phyloP scores from a whole-genome alignment of 2,329 filamentous ascomycete genomes.

The Aspergillus tubingensis region DNA sequence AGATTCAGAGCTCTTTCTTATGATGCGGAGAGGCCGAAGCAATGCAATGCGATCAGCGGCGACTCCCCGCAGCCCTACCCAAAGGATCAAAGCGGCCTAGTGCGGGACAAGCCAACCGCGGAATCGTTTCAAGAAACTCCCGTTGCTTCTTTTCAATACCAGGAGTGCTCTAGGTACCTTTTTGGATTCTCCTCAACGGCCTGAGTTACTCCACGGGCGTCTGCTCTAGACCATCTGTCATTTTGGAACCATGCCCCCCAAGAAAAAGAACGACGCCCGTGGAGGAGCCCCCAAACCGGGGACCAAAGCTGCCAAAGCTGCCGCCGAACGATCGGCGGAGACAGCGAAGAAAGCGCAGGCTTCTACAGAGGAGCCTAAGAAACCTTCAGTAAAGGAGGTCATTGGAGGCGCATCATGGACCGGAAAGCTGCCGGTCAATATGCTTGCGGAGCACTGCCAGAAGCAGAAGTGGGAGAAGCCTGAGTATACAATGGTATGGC shows the following conservation, averaged over 20 bases:
- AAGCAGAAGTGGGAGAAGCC: conserved; percentile 95
- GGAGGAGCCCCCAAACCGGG: conserved; percentile 41
- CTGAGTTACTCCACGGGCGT: conserved; percentile 27
- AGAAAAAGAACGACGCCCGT: conserved; percentile 43
- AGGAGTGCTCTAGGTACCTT: neutral
- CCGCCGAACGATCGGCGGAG: conserved; percentile 35
- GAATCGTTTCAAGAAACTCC: neutral
- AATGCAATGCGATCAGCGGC: conserved; percentile 5
- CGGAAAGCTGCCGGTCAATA: conserved; percentile 90
- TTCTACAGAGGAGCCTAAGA: conserved; percentile 54
- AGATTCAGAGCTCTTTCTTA: neutral
- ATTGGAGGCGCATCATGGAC: conserved; percentile 97
- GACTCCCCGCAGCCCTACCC: conserved; percentile 15
- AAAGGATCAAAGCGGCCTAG: conserved; percentile 27
- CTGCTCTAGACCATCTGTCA: conserved; percentile 6
- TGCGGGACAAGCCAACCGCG: conserved; percentile 31
- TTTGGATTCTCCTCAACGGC: neutral
- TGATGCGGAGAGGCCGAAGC: conserved; percentile 10
- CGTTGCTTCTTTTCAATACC: neutral
- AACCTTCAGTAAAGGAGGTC: conserved; percentile 68
- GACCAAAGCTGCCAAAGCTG: conserved; percentile 44
- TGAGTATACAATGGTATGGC: conserved; percentile 76
- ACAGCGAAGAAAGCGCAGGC: conserved; percentile 37
- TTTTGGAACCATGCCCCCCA: conserved; percentile 40
- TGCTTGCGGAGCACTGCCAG: conserved; percentile 91